Base-by-base conservation (phyloP, 1,139 yeast species). In the Blastobotrys elegans region DNA sequence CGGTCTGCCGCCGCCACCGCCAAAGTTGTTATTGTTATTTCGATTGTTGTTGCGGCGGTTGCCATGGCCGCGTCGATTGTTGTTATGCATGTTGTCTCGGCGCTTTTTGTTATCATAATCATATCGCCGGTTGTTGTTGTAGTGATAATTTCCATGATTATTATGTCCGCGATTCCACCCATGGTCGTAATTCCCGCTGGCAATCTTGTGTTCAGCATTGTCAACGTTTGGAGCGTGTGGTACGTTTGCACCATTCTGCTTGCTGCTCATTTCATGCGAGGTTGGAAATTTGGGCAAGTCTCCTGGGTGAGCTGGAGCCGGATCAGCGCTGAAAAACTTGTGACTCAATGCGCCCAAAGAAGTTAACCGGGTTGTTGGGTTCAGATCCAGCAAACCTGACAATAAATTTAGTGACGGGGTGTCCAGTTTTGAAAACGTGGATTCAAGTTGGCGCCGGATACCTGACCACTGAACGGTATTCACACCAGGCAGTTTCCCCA, bases 251-350 rank as follows among this genome's bases (percentile, higher is more conserved):
- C 24, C 42, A 52, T 48, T 52, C 56, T 78, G 79, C 55, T 80
- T 72, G 47, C 80, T 79, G 61, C 86, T 95, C 36, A 88, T 79
- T 64, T 92, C 97, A 63, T 92, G 97, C 54, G 95, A 80, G 55
- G 90, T 95, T 53, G 84, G 89, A 57, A 84, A 85, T 40, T 67
- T 67, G 0, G 95, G 92, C 42, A 86, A 67, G n/a, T 77, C 77
- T 13, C 66, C 59, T 4, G 57, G 57, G 14, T 56, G 50, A 14
- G 79, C 71, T 0, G 96, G 89, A 21, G 73, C 56, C 0, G 97
- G 97, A 0, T 74, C 79, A 2, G 68, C 69, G 21, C 61, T 69
- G 67, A 92, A 89, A 66, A 83, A 92, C 2, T 67, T 70, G 56
- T 88, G 92, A 7, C 75, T 69, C 49, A 87, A 66, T 0, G 97